These are phyloP conservation scores for Canavalia gladiata DNA, from an alignment of 306 rosid genomes.

Conservation along the genomic window DNA sequence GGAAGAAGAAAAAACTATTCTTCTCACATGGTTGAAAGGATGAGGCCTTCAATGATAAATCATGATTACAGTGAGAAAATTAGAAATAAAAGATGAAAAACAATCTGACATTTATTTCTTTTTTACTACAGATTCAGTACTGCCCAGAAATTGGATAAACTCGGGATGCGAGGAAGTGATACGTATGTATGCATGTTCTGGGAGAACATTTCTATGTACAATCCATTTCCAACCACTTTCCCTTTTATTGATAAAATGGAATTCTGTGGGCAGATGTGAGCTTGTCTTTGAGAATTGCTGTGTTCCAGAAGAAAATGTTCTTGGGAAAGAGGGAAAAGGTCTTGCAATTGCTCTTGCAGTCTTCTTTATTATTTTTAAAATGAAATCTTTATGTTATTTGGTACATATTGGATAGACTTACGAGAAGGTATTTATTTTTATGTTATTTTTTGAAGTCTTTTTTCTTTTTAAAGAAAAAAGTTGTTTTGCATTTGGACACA, in stretches of 20 bases:
- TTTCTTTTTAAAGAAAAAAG: background rate
- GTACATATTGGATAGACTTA: constrained; percentile 1
- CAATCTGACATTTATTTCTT: constrained; percentile 31
- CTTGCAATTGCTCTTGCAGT: constrained; percentile 40
- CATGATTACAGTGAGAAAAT: constrained; percentile 11
- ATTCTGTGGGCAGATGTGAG: constrained; percentile 81
- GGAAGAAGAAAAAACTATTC: background rate
- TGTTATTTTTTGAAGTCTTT: background rate
- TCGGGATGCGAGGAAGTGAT: constrained; percentile 99
- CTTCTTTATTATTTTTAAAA: constrained; percentile 36
- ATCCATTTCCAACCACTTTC: constrained; percentile 22
- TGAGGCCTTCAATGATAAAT: constrained; percentile 17
- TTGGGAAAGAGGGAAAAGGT: constrained; percentile 98
- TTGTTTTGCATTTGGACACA: background rate
- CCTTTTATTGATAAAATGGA: constrained; percentile 53
- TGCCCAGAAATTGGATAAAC: constrained; percentile 96
- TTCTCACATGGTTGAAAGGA: constrained; percentile 25
- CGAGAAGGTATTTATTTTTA: background rate
- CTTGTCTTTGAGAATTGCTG: constrained; percentile 98
- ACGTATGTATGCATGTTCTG: constrained; percentile 69
- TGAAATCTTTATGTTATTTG: constrained; percentile 23
- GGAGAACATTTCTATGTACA: constrained; percentile 30
- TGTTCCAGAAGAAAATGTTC: constrained; percentile 93
- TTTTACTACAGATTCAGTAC: constrained; percentile 83
- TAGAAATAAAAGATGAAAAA: constrained; percentile 29